These are phyloP conservation scores for Cadophora malorum DNA, from an alignment of 2,329 filamentous ascomycete species.

Conservation along the genomic window DNA sequence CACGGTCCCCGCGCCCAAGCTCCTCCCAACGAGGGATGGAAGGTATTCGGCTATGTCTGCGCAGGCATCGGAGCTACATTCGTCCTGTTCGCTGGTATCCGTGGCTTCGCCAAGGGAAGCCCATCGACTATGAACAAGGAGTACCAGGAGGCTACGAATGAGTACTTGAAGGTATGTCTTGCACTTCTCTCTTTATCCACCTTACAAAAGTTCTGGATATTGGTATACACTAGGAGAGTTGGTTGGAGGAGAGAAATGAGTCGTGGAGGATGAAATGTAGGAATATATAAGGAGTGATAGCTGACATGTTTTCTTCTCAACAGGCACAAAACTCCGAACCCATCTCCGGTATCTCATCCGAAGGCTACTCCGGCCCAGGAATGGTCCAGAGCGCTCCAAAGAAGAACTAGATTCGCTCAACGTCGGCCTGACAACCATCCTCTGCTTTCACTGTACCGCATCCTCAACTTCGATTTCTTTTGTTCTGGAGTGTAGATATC, in stretches of 20 bases:
- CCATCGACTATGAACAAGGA: constrained; percentile 95
- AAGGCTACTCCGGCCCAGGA: constrained; percentile 79
- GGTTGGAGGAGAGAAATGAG: no score
- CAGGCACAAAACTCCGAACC: constrained; percentile 86
- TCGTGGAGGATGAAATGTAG: not conserved
- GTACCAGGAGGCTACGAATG: constrained; percentile 94
- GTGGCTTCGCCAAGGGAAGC: constrained; percentile 72
- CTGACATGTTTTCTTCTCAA: constrained; percentile 32
- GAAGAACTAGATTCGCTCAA: constrained; percentile 37
- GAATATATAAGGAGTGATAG: not conserved
- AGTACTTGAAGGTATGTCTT: constrained; percentile 82
- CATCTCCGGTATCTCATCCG: constrained; percentile 81
- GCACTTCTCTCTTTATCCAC: not conserved
- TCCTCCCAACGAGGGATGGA: constrained; percentile 84
- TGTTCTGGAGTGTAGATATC: constrained; percentile 1
- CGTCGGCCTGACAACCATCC: not conserved
- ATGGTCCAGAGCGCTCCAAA: constrained; percentile 66
- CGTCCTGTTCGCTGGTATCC: constrained; percentile 74
- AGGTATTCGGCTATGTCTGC: constrained; percentile 75
- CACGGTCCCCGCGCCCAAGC: constrained; percentile 87
- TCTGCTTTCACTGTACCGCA: not conserved
- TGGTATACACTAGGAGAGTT: not conserved
- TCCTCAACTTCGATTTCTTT: constrained; percentile 11
- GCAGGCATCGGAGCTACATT: constrained; percentile 71
- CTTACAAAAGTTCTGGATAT: not conserved